Evolutionary conservation across 257 asterid genomes (phyloP), one percentile per base, ranked within the genome.

Genomic region (Ilex aquifolium): DNA sequence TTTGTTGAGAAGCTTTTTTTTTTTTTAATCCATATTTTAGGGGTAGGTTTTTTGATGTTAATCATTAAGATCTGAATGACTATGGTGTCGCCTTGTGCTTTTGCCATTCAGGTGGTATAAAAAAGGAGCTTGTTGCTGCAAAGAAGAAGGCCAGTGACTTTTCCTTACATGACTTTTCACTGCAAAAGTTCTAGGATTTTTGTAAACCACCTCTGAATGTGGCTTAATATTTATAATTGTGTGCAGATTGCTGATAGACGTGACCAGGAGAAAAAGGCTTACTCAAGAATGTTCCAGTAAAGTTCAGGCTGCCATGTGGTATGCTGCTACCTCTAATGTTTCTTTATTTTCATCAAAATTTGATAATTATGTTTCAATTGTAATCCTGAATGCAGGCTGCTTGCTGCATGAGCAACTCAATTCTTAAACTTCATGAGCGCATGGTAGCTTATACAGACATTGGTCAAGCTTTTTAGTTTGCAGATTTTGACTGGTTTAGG

Each of bases 281-380:
- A 73, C 74, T 65, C 88, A 13, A 86, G 73, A 74, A 88, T 88
- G 92, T 88, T 88, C 71, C 80, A 73, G 75, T 77, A 79, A 78
- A 69, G 56, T 56, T 61, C 63, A 65, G 72, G 68, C 30, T 46
- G 36, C 15, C 36, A 13, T 62, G 31, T 16, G 61, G 82, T 78
- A 59, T 73, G 77, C 67, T 17, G 54, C n/a, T 49, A 49, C 10
- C 5, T 7, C 5, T 36, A 8, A 36, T 8, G 8, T 36, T 36
- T 36, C 42, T 36, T 36, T 36, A 36, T 36, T 36, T 36, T 36
- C 42, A 36, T 36, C 8, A 36, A 36, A 36, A 36, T 36, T 36
- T 36, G 42, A 8, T 8, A 36, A 4, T 4, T 4, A 8, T 8
- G 0, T 36, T 36, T 36, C 42, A 36, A 8, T 36, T 36, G 42